A percentile compares a stretch with the other conserved stretches of the same genome.
phyloP scores from a whole-genome alignment of 495 filamentous ascomycete genomes.

The Aspergillus bertholletiae region DNA sequence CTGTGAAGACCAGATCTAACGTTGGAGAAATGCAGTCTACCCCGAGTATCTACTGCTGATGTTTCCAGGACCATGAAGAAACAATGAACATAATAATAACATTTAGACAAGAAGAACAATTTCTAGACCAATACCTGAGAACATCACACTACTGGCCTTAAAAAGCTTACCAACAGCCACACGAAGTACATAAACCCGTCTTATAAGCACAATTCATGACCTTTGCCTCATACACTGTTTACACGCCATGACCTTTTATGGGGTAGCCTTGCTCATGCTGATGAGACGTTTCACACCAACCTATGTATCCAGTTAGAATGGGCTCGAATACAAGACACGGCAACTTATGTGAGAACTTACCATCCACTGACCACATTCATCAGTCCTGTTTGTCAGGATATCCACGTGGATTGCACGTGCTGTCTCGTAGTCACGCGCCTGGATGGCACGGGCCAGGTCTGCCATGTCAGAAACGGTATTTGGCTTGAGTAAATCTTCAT shows the following conservation, averaged over 20 bases:
- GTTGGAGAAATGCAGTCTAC: background rate
- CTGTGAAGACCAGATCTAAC: background rate
- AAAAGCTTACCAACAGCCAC: background rate
- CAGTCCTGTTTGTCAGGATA: constrained; percentile 74
- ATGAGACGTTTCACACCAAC: constrained; percentile 90
- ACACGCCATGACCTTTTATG: constrained; percentile 20
- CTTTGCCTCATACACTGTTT: background rate
- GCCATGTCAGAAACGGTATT: constrained; percentile 73
- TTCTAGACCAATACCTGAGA: constrained; percentile 3
- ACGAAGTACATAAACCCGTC: background rate
- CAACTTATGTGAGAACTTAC: constrained; percentile 48
- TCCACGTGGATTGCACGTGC: constrained; percentile 75
- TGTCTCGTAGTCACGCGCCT: constrained; percentile 68
- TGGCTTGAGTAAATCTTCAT: constrained; percentile 79
- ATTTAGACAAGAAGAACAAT: constrained; percentile 19
- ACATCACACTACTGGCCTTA: background rate
- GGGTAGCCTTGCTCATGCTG: constrained; percentile 82
- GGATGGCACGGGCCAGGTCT: constrained; percentile 64
- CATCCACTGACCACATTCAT: constrained; percentile 95
- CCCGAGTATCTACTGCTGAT: background rate
- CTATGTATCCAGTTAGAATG: constrained; percentile 37
- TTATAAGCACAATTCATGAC: constrained; percentile 10
- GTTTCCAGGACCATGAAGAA: background rate
- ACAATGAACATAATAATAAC: constrained; percentile 15
- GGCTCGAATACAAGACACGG: background rate